Evolutionary conservation across 345 rosid genomes (phyloP).

Genomic region (Pseudoturritis turrita): DNA sequence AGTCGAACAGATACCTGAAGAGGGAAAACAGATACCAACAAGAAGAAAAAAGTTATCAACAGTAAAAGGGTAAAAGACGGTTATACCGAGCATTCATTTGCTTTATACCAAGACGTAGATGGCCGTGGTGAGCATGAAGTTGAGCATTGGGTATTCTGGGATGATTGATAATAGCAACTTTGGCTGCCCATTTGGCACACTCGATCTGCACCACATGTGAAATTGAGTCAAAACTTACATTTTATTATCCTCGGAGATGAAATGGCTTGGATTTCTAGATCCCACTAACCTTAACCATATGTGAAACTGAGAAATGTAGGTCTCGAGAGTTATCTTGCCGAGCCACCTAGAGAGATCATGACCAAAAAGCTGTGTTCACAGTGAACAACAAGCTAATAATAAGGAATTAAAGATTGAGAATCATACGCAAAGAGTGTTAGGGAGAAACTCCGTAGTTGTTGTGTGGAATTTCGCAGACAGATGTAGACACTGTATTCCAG

Average conservation of each 20-base stretch:
- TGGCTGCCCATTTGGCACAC: constrained; percentile 83
- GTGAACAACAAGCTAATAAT: neutral
- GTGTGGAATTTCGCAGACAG: constrained; percentile 82
- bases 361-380: neutral
- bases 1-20: constrained; percentile 74
- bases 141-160: constrained; percentile 91
- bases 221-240: neutral
- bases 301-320: constrained; percentile 93
- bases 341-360: constrained; percentile 66
- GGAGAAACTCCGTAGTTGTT: constrained; percentile 64
- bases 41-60: neutral
- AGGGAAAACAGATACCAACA: neutral
- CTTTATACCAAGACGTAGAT: constrained; percentile 72
- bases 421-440: constrained; percentile 82
- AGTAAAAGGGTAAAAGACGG: neutral
- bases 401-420: constrained; percentile 17
- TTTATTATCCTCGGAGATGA: neutral
- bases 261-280: neutral
- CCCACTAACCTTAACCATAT: constrained; percentile 89
- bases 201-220: constrained; percentile 49
- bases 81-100: no score
- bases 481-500: constrained; percentile 66
- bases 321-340: constrained; percentile 92
- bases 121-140: constrained; percentile 94
- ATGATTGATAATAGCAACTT: constrained; percentile 88